Base-by-base conservation (phyloP, 2,329 filamentous ascomycete genomes). In the Pseudomassariella vexata region DNA sequence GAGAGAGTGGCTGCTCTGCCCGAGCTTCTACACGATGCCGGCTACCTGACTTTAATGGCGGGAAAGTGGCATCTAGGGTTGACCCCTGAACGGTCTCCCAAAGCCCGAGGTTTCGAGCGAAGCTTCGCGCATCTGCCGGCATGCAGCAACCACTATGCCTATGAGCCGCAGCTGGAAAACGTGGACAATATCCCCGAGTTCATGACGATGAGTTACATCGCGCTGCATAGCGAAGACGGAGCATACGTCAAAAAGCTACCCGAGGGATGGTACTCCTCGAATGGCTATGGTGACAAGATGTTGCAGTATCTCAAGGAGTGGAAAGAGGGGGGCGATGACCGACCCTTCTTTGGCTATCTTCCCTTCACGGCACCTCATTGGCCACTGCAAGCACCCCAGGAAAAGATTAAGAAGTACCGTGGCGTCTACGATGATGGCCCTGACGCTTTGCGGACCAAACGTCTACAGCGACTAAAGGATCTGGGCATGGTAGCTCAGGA, bases 11-110 rank as follows among this genome's bases (percentile, higher is more conserved):
- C 62, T 2, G 66, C 74, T 5, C 53, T 79, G 10, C 72, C 74
- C 2, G 75, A 80, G 48, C 46, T 80, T 2, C 59, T 80, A 5
- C 65, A 60, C 5, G 76, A 79, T 38, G 65, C 59, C 1, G 76
- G 75, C 10, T 80, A 80, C 47, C 61, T 68, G 29, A 80, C 76
- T 2, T 41, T 76, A 5, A 76, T 80, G 66, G 59, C 70, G 5
- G 76, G 76, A 0, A 80, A 81, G 47, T 80, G 76, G 75, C 74
- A 79, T 50, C 54, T 80, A 12, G 76, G 76, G 0, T 53, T 80
- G 9, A 76, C 65, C 0, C 68, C 70, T 0, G 73, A 79, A 42
- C 63, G 66, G 4, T 68, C 64, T 4, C 76, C 76, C 1, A 62
- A 66, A 27, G 64, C 62, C 9, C 62, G 76, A 8, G 76, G 77